These are phyloP conservation scores for Lolium perenne DNA, from an alignment of 176 grass and related monocot genomes.

Conservation along the genomic window DNA sequence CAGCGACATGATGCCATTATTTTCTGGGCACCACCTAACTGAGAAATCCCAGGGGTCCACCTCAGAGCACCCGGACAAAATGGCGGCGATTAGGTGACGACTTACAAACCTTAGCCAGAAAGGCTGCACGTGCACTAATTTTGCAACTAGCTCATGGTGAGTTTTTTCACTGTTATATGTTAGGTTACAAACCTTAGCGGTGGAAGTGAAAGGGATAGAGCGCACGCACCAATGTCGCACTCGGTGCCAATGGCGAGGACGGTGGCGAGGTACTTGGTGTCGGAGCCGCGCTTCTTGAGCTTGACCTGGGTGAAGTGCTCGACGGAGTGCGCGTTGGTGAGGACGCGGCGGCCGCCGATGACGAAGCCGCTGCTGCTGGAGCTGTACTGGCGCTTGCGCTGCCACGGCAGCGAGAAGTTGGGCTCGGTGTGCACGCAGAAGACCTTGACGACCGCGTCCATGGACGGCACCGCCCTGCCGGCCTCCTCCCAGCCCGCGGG, in stretches of 20 bases:
- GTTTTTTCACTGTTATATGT: not conserved
- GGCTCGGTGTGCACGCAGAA: constrained; percentile 97
- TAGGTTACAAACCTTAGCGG: too few relatives aligned
- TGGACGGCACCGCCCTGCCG: constrained; percentile 74
- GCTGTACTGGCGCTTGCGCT: constrained; percentile 90
- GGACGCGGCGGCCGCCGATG: constrained; percentile 74
- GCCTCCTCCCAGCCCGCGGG: constrained; percentile 71
- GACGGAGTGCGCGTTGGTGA: constrained; percentile 94
- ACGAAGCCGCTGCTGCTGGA: constrained; percentile 95
- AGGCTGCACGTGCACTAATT: not conserved
- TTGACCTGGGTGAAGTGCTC: constrained; percentile 96
- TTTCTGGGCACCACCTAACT: not conserved
- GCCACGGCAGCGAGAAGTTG: constrained; percentile 94
- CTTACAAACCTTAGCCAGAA: not conserved
- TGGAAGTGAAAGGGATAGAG: constrained; percentile 18
- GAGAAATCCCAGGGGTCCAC: not conserved
- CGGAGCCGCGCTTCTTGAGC: constrained; percentile 94
- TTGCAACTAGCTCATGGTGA: not conserved
- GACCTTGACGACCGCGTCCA: constrained; percentile 98
- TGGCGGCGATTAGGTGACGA: too few relatives aligned
- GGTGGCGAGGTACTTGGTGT: constrained; percentile 94
- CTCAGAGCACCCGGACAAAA: not conserved
- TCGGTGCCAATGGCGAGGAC: constrained; percentile 93
- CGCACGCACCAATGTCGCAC: constrained; percentile 79
- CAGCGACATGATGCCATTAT: not conserved